These are phyloP conservation scores for Gloeopeniophorella convolvens DNA, from an alignment of 768 basidiomycete genomes.

Conservation along the genomic window DNA sequence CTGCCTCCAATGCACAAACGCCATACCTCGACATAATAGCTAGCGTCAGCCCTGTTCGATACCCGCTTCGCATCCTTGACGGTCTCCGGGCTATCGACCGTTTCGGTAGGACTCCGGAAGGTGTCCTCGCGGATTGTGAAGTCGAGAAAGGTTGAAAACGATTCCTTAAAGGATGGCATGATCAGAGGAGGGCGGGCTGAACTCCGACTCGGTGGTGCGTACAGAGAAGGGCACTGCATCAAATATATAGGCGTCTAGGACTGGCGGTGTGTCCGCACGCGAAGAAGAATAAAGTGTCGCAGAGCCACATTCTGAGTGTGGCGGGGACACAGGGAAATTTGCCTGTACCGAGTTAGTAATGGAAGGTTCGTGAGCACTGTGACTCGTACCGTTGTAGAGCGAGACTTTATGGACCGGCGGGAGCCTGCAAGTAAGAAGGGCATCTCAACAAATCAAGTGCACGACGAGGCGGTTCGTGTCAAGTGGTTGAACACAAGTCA, in stretches of 20 bases:
- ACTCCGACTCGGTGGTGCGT: neutral
- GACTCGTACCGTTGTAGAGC: constrained; percentile 5
- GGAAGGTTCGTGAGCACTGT: neutral
- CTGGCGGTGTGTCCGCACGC: constrained; percentile 18
- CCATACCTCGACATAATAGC: constrained; percentile 21
- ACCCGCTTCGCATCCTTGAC: constrained; percentile 3
- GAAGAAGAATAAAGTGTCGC: constrained; percentile 6
- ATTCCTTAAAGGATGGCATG: constrained; percentile 10
- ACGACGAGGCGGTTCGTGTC: neutral
- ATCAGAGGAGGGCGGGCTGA: neutral
- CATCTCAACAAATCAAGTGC: constrained; percentile 3
- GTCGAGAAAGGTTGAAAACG: constrained; percentile 17
- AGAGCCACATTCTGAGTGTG: constrained; percentile 7
- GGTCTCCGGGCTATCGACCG: neutral
- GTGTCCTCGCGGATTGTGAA: neutral
- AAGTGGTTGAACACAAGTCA: neutral
- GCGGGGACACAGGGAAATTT: constrained; percentile 11
- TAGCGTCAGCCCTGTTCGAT: constrained; percentile 15
- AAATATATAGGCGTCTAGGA: constrained; percentile 17
- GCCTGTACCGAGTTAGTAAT: neutral
- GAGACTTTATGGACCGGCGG: constrained; percentile 8
- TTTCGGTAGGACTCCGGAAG: neutral
- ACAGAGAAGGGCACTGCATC: constrained; percentile 23
- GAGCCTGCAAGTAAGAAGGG: constrained; percentile 12
- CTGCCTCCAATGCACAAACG: neutral